A percentile compares a stretch with the other conserved stretches of the same genome.
These are phyloP conservation scores for Pyrenophora seminiperda DNA, from an alignment of 2,329 filamentous ascomycete genomes.

Conservation along the genomic window DNA sequence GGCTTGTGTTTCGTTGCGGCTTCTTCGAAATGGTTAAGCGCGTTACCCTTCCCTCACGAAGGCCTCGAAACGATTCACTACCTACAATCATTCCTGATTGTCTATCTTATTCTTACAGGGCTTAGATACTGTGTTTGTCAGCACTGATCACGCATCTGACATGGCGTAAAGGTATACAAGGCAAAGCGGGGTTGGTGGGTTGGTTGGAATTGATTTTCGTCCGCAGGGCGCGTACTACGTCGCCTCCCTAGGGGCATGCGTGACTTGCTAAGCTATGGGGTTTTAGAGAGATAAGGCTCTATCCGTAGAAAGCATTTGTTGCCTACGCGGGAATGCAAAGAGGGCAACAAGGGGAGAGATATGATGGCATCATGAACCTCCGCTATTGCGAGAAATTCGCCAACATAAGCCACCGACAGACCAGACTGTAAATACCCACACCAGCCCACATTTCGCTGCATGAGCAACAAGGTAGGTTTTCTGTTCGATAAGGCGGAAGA, in stretches of 20 bases:
- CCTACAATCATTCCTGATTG: neutral
- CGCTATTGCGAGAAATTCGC: neutral
- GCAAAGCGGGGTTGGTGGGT: too few species aligned
- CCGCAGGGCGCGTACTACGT: too few species aligned
- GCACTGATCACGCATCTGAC: neutral
- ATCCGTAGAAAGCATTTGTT: neutral
- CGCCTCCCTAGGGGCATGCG: too few species aligned
- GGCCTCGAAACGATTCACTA: neutral
- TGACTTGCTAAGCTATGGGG: too few species aligned
- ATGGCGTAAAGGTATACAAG: neutral
- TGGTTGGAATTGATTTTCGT: too few species aligned
- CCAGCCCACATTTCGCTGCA: neutral
- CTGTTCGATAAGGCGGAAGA: constrained; percentile 28
- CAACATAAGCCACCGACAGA: neutral
- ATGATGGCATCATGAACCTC: constrained; percentile 30
- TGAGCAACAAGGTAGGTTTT: constrained; percentile 1
- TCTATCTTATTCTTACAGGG: neutral
- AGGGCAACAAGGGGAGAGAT: too few species aligned
- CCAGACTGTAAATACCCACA: neutral
- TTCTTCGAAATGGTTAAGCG: neutral
- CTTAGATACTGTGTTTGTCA: constrained; percentile 8
- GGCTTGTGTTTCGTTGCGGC: neutral
- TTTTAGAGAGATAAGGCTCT: too few species aligned
- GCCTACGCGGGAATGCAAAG: constrained; percentile 1
- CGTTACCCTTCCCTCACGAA: neutral